These are phyloP conservation scores for Rhizopus microsporus DNA, from an alignment of 371 early-diverging fungal species.

Conservation along the genomic window DNA sequence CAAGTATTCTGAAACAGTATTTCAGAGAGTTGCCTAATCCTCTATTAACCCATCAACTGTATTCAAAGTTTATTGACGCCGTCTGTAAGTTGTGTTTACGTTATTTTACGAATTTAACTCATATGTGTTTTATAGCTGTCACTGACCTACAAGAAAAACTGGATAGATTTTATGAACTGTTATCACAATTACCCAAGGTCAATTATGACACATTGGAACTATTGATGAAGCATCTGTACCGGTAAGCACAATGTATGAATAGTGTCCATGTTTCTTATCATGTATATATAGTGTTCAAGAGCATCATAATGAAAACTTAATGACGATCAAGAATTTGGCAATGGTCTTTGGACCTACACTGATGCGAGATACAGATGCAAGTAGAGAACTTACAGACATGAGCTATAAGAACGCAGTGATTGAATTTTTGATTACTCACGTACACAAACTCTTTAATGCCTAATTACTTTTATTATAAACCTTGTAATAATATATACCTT, in stretches of 20 bases:
- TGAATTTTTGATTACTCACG: slow-evolving; percentile 59
- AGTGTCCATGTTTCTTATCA: neutral
- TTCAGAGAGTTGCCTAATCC: slow-evolving; percentile 92
- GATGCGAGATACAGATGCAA: slow-evolving; percentile 67
- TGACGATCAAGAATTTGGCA: slow-evolving; percentile 86
- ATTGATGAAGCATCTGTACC: slow-evolving; percentile 35
- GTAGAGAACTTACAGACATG: slow-evolving; percentile 79
- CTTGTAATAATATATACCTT: neutral
- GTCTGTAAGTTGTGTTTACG: slow-evolving; percentile 42
- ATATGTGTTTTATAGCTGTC: slow-evolving; percentile 19
- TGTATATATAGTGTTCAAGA: slow-evolving; percentile 53
- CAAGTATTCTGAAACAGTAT: slow-evolving; percentile 94
- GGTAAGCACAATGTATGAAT: slow-evolving; percentile 23
- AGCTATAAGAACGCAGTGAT: slow-evolving; percentile 73
- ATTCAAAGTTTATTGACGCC: slow-evolving; percentile 75
- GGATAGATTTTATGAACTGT: slow-evolving; percentile 29
- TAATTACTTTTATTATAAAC: slow-evolving; percentile 9
- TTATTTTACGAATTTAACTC: neutral
- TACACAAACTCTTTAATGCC: slow-evolving; percentile 38
- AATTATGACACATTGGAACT: slow-evolving; percentile 49
- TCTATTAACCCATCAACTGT: slow-evolving; percentile 79
- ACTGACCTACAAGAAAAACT: slow-evolving; percentile 22
- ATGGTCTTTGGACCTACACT: slow-evolving; percentile 94
- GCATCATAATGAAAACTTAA: slow-evolving; percentile 66
- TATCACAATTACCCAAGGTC: slow-evolving; percentile 42